Percentiles rank a stretch among this genome's conserved stretches.
phyloP scores from a whole-genome alignment of 345 rosid genomes.

The Pelargonium nanum region DNA sequence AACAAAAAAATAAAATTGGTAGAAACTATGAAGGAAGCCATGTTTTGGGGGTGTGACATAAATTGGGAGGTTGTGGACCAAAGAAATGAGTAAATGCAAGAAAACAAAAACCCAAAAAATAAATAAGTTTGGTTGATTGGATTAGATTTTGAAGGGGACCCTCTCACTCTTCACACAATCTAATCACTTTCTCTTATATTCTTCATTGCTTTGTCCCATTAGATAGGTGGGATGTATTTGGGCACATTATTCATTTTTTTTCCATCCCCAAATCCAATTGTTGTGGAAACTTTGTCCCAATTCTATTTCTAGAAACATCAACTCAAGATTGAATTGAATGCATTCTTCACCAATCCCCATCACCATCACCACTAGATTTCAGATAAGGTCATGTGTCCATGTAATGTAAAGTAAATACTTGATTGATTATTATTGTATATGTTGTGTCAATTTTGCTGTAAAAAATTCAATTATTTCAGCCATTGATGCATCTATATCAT shows the following conservation, averaged over 20 bases:
- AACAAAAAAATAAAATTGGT: neutral
- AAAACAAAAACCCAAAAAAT: neutral
- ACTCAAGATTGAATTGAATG: neutral
- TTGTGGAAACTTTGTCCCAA: neutral
- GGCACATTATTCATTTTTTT: neutral
- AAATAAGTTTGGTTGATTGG: neutral
- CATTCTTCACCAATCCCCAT: neutral
- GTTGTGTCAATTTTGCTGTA: neutral
- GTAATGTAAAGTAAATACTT: too few species aligned
- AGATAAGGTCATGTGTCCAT: neutral
- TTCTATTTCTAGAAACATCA: neutral
- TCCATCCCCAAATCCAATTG: too few species aligned
- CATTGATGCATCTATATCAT: neutral
- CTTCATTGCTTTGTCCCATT: neutral
- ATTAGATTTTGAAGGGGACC: neutral
- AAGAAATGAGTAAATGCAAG: neutral
- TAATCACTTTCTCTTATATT: too few species aligned
- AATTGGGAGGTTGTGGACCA: neutral
- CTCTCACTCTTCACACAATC: neutral
- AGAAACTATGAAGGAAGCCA: neutral
- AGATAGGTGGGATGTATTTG: neutral
- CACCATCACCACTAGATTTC: neutral
- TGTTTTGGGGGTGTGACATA: neutral
- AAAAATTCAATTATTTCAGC: neutral
- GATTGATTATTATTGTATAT: too few species aligned